Base-by-base conservation (phyloP, 2,329 filamentous ascomycete species). In the Colletotrichum tropicale region DNA sequence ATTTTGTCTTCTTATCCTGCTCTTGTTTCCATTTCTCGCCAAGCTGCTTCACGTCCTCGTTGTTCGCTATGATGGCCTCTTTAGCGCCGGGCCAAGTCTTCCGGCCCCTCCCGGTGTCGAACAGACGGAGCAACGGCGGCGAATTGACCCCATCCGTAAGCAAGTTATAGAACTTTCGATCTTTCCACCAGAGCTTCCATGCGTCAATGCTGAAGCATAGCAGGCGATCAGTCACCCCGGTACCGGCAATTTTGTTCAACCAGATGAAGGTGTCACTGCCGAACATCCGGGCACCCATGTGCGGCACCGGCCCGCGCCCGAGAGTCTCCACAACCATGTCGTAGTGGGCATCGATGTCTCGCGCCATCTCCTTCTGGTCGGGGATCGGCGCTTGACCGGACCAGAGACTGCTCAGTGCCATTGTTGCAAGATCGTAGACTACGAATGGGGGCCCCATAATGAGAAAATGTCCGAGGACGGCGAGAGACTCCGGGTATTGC, bases 181-280 rank as follows among this genome's bases (percentile, higher is more conserved):
- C 84, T 13, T 76, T 80, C 80, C 83, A 84, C 86, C 86, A 88
- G 36, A 88, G 83, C 76, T 81, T 81, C 87, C 87, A 88, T 5
- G 83, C 85, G 24, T 82, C 80, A 80, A 80, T 82, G 5, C 82
- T 83, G 78, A 84, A 87, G 15, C 83, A 84, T 3, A 77, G 81
- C 6, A 88, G 78, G 8, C 83, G 81, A 61, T 87, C 84, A 55
- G 77, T 80, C 28, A 88, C 81, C 6, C 86, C 84, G 3, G 86
- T 87, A 2, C 87, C 87, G 0, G 86, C 87, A 12, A 84, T 82
- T 38, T 81, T 78, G 78, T 89, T 85, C 65, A 88, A 78, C 78
- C 84, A 88, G 8, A 79, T 73, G 65, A 81, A 82, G n/a, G 79
- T 81, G 16, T 71, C 69, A 48, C 62, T 60, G 16, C 77, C 76